Evolutionary conservation across 768 basidiomycete species (phyloP).

Genomic region (Rossbeevera mucosa): DNA sequence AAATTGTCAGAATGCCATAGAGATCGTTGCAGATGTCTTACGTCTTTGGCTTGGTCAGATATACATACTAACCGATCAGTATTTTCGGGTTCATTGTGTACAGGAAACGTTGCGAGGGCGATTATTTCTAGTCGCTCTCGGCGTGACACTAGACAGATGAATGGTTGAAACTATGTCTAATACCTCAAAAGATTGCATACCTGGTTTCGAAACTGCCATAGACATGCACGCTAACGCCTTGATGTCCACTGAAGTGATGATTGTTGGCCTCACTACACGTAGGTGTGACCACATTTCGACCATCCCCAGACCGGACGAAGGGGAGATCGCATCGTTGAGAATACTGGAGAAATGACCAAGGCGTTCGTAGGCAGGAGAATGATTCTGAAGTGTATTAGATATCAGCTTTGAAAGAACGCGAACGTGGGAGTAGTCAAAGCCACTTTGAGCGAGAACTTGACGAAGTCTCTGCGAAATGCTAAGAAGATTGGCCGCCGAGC

Average conservation of each 20-base stretch:
- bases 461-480: slow-evolving; percentile 41
- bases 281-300: slow-evolving; percentile 64
- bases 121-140: slow-evolving; percentile 23
- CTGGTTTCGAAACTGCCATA: slow-evolving; percentile 1
- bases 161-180: background rate
- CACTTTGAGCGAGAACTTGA: slow-evolving; percentile 31
- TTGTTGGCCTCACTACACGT: slow-evolving; percentile 18
- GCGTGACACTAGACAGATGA: slow-evolving; percentile 15
- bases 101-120: slow-evolving; percentile 22
- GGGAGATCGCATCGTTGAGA: slow-evolving; percentile 48
- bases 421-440: slow-evolving; percentile 64
- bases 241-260: slow-evolving; percentile 18
- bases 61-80: slow-evolving; percentile 9
- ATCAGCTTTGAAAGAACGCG: slow-evolving; percentile 58
- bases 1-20: slow-evolving; percentile 3
- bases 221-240: slow-evolving; percentile 11
- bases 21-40: slow-evolving; percentile 7
- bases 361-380: slow-evolving; percentile 31
- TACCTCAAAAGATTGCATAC: slow-evolving; percentile 4
- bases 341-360: slow-evolving; percentile 32
- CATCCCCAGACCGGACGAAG: slow-evolving; percentile 70
- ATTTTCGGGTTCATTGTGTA: slow-evolving; percentile 5
- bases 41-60: slow-evolving; percentile 21
- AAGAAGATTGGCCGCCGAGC: slow-evolving; percentile 36
- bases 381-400: slow-evolving; percentile 34